Conservation (phyloP, 202 grass and related monocot species). For the Sporobolus alterniflorus region DNA sequence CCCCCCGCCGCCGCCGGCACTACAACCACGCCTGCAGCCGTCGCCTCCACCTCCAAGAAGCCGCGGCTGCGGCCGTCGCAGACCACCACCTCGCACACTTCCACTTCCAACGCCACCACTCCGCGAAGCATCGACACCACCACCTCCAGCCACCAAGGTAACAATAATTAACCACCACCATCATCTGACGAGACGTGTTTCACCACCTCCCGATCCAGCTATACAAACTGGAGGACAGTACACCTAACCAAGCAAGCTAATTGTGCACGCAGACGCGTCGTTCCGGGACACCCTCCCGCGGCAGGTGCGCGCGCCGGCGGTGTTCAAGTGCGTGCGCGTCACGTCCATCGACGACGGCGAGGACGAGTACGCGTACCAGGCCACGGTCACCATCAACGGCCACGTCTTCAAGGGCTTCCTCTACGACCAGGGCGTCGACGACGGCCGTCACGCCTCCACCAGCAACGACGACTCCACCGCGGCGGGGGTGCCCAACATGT, state of each 20-base stretch:
- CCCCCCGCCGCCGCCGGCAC: constrained; percentile 45
- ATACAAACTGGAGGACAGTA: no score
- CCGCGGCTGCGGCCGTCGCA: constrained; percentile 80
- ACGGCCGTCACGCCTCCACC: constrained; percentile 60
- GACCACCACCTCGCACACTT: constrained; percentile 86
- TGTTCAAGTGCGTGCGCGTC: constrained; percentile 97
- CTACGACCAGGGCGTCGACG: constrained; percentile 92
- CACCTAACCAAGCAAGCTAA: background rate
- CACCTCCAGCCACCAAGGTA: constrained; percentile 95
- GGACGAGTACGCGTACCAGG: constrained; percentile 98
- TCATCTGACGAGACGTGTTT: background rate
- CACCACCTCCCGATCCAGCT: no score
- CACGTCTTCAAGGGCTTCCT: constrained; percentile 99
- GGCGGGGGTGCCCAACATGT: constrained; percentile 76
- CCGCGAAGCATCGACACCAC: constrained; percentile 95
- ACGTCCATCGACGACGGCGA: constrained; percentile 96
- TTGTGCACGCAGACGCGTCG: constrained; percentile 46
- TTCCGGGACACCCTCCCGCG: constrained; percentile 68
- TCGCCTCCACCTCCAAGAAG: constrained; percentile 58
- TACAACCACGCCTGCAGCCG: constrained; percentile 24
- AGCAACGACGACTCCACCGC: constrained; percentile 58
- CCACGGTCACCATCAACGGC: constrained; percentile 82
- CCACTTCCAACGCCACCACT: constrained; percentile 92
- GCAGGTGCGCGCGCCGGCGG: constrained; percentile 85
- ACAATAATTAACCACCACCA: background rate